Evolutionary conservation across 768 basidiomycete species (phyloP).

Genomic region (Gymnopilus dilepis): DNA sequence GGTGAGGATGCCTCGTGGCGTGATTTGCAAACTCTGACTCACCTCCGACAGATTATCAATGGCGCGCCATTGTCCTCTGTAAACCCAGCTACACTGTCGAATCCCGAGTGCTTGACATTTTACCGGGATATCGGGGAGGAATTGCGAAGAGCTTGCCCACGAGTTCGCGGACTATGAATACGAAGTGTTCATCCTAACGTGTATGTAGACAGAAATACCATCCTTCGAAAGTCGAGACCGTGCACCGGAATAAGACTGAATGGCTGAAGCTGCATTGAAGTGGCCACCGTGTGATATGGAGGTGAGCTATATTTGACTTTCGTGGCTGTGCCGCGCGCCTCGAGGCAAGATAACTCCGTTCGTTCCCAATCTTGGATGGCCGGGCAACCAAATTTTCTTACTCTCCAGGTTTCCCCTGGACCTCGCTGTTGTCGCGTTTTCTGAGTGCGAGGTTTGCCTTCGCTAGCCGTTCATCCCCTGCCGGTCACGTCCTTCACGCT

Average conservation of each 20-base stretch:
- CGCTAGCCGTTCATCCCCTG: conserved; percentile 17
- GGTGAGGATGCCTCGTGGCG: conserved; percentile 40
- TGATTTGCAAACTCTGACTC: conserved; percentile 22
- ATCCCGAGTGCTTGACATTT: conserved; percentile 71
- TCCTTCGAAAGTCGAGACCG: conserved; percentile 27
- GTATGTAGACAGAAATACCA: conserved; percentile 9
- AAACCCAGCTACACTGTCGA: conserved; percentile 74
- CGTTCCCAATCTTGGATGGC: conserved; percentile 6
- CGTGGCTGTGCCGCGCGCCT: conserved; percentile 37
- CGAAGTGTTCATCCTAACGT: neutral
- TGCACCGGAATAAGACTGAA: conserved; percentile 14
- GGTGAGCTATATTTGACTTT: conserved; percentile 11
- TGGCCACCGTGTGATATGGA: conserved; percentile 20
- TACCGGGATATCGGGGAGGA: conserved; percentile 59
- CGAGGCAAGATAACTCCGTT: conserved; percentile 36
- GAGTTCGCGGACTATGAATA: conserved; percentile 13
- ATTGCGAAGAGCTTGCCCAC: conserved; percentile 52
- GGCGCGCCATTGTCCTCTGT: conserved; percentile 71
- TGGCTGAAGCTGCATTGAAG: conserved; percentile 3
- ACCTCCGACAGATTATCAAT: conserved; percentile 67
- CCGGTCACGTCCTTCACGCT: conserved; percentile 24
- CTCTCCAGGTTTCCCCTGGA: conserved; percentile 23
- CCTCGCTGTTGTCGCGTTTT: conserved; percentile 31
- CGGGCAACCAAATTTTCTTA: conserved; percentile 25
- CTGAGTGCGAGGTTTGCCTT: conserved; percentile 16